Evolutionary conservation across 352 stramenopile species (phyloP).

Genomic region (Thraustotheca clavata): DNA sequence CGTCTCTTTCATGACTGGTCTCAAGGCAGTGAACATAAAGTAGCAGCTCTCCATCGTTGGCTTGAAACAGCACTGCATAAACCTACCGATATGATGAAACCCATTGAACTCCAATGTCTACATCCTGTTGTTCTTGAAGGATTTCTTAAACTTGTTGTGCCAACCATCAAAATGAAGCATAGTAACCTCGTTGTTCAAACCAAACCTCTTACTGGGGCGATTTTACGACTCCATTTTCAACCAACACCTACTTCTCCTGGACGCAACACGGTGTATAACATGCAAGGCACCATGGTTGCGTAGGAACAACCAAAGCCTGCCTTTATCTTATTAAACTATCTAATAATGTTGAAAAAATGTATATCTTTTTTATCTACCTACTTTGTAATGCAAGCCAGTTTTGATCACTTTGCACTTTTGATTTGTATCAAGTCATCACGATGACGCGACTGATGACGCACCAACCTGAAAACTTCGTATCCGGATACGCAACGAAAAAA

Average conservation of each 20-base stretch:
- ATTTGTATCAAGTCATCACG: too few relatives aligned
- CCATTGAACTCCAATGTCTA: conserved; percentile 11
- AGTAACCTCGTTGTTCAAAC: conserved; percentile 8
- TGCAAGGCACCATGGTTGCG: conserved; percentile 3
- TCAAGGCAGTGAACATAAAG: conserved; percentile 7
- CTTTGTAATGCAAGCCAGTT: too few relatives aligned
- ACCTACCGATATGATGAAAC: neutral
- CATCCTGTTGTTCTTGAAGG: conserved; percentile 18
- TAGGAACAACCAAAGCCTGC: too few relatives aligned
- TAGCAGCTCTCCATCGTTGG: conserved; percentile 4
- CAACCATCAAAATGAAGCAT: neutral
- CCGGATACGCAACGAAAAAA: too few relatives aligned
- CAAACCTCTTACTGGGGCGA: conserved; percentile 3
- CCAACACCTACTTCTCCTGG: neutral
- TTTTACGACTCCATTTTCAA: conserved; percentile 1
- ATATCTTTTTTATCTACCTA: too few relatives aligned
- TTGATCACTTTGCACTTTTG: too few relatives aligned
- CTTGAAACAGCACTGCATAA: conserved; percentile 6
- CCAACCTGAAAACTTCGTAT: too few relatives aligned
- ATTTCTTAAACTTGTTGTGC: conserved; percentile 15
- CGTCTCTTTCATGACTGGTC: conserved; percentile 15
- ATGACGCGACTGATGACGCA: too few relatives aligned
- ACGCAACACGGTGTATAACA: conserved; percentile 1
- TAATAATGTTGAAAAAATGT: too few relatives aligned
- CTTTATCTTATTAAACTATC: conserved; percentile 1